These are phyloP conservation scores for Papiliotrema terrestris DNA, from an alignment of 1,284 basidiomycete genomes.

Conservation along the genomic window DNA sequence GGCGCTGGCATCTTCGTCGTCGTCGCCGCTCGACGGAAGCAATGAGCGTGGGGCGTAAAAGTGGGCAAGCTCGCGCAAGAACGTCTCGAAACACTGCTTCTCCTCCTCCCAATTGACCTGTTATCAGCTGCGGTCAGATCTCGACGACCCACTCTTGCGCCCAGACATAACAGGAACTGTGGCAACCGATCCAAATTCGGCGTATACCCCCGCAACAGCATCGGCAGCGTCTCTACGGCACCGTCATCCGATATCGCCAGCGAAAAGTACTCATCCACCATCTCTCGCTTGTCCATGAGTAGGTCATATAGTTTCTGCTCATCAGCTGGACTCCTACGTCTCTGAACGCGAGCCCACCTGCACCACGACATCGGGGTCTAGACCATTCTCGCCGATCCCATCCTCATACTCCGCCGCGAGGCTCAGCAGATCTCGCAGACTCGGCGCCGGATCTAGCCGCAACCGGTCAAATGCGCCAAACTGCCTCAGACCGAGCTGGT, in stretches of 20 bases:
- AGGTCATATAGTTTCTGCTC: conserved; percentile 8
- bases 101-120: conserved; percentile 88
- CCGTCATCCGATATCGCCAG: conserved; percentile 65
- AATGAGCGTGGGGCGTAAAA: conserved; percentile 73
- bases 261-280: conserved; percentile 92
- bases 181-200: conserved; percentile 84
- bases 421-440: conserved; percentile 65
- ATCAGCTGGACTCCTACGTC: neutral
- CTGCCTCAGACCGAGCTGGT: conserved; percentile 86
- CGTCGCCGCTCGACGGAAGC: conserved; percentile 8
- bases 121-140: neutral
- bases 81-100: conserved; percentile 74
- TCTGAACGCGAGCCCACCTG: conserved; percentile 55
- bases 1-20: conserved; percentile 5
- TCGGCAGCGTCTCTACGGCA: conserved; percentile 68
- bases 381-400: conserved; percentile 38
- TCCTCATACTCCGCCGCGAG: conserved; percentile 74
- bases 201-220: conserved; percentile 76
- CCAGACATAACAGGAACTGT: conserved; percentile 76
- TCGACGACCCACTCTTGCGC: conserved; percentile 62
- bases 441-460: conserved; percentile 76
- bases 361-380: conserved; percentile 57
- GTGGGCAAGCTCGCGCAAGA: conserved; percentile 83
- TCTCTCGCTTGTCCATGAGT: conserved; percentile 60
- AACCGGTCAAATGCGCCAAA: conserved; percentile 79